Conservation (phyloP, 768 basidiomycete genomes). For the Tylopilus sp. region DNA sequence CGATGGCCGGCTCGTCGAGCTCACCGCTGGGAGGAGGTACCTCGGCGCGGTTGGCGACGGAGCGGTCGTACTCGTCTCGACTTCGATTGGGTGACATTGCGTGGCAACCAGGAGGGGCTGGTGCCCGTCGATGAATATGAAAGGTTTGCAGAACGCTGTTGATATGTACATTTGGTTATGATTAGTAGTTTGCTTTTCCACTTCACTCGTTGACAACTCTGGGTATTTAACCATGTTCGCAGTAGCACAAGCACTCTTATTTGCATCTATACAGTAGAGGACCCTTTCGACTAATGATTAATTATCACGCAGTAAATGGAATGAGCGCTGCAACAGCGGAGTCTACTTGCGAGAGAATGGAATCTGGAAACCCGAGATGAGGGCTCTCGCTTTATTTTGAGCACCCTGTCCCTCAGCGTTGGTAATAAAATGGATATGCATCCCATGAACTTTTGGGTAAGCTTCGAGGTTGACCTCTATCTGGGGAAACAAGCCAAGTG, state of each 20-base stretch:
- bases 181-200: conserved; percentile 6
- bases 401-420: conserved; percentile 86
- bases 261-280: conserved; percentile 27
- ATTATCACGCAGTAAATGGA: conserved; percentile 10
- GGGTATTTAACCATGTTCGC: conserved; percentile 19
- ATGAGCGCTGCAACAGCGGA: not conserved
- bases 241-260: conserved; percentile 28
- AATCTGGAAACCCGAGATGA: conserved; percentile 89
- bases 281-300: conserved; percentile 21
- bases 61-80: conserved; percentile 39
- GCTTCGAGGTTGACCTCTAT: conserved; percentile 92
- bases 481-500: conserved; percentile 92
- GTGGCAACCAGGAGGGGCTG: conserved; percentile 41
- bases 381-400: conserved; percentile 80
- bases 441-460: conserved; percentile 82
- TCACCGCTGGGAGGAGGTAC: conserved; percentile 17
- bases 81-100: conserved; percentile 61
- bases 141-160: not conserved
- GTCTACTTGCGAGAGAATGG: conserved; percentile 62
- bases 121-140: conserved; percentile 26
- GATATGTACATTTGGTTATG: conserved; percentile 6
- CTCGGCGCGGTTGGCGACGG: conserved; percentile 31
- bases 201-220: conserved; percentile 15
- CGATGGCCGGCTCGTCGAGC: conserved; percentile 26
- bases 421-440: conserved; percentile 94